phyloP scores from a whole-genome alignment of 306 rosid species.

The Quercus variabilis region DNA sequence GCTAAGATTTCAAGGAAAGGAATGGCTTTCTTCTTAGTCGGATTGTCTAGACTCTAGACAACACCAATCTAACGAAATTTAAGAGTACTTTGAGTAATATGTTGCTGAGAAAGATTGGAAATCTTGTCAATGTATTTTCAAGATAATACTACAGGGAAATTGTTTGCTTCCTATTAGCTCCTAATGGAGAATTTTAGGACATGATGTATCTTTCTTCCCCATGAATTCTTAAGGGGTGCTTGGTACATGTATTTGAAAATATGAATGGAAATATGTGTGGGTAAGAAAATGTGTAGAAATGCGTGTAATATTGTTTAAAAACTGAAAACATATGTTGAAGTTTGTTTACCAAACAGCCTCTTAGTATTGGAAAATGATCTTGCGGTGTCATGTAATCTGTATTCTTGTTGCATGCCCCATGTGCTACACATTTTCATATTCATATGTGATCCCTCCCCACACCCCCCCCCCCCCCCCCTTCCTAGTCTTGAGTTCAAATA shows the following conservation, averaged over 20 bases:
- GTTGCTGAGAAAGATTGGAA: neutral
- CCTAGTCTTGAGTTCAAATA: too few relatives aligned
- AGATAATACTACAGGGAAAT: neutral
- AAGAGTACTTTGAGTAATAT: neutral
- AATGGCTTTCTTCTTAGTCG: neutral
- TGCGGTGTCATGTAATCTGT: neutral
- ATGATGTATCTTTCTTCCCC: neutral
- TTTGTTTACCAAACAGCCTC: too few relatives aligned
- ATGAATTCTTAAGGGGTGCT: neutral
- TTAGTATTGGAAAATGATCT: neutral
- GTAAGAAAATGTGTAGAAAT: too few relatives aligned
- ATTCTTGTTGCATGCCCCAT: too few relatives aligned
- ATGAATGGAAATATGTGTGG: too few relatives aligned
- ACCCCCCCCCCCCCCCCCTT: too few relatives aligned
- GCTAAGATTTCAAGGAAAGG: neutral
- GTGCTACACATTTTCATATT: too few relatives aligned
- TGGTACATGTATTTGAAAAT: too few relatives aligned
- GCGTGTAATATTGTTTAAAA: too few relatives aligned
- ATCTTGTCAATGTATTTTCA: neutral
- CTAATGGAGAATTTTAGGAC: neutral
- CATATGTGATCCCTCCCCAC: too few relatives aligned
- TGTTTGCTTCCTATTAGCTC: too few relatives aligned
- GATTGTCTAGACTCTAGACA: neutral
- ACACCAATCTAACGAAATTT: neutral
- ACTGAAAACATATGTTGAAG: too few relatives aligned